Evolutionary conservation across 2,329 filamentous ascomycete species (phyloP), one percentile per base, ranked within the genome.

Genomic region (Colletotrichum aenigma): DNA sequence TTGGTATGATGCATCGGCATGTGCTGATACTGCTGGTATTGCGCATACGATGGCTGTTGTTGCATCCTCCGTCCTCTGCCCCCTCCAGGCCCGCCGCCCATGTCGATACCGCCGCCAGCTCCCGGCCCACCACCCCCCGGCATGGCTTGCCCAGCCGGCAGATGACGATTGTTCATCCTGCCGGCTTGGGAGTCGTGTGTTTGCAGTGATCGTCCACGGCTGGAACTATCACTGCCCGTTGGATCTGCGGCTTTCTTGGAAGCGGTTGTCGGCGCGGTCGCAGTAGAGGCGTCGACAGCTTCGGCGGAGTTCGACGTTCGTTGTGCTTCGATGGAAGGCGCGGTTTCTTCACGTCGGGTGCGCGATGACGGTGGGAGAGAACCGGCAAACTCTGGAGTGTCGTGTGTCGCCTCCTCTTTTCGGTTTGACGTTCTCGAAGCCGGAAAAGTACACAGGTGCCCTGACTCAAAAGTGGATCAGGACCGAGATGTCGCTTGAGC

Each of bases 111-210:
- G 38, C 75, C 76, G 38, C 61, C 75, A 55, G 67, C 74, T 69
- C 76, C 78, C 52, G 65, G 75, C 70, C 77, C 80, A 78, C 80
- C 80, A 68, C 82, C 85, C 82, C 86, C 87, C 81, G 87, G 89
- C 87, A 91, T 89, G 84, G 89, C 89, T 86, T 93, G 92, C 90
- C 93, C 93, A 91, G 92, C 92, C 91, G 93, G 92, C 92, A 94
- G 92, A 93, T 93, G 92, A 90, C 89, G 90, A 86, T 88, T 88
- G 88, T 92, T 94, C 93, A 95, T 95, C 93, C 90, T 94, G 91
- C 91, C 92, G 91, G 91, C 90, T 87, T 91, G 89, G 90, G 90
- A 84, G 80, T 81, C 76, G 77, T 77, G 76, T 74, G 36, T 67
- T 67, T 77, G 77, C 76, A 78, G 77, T 78, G 77, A 77, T 75